Base-by-base conservation (phyloP, 306 rosid species). In the Cucumis cinereus region DNA sequence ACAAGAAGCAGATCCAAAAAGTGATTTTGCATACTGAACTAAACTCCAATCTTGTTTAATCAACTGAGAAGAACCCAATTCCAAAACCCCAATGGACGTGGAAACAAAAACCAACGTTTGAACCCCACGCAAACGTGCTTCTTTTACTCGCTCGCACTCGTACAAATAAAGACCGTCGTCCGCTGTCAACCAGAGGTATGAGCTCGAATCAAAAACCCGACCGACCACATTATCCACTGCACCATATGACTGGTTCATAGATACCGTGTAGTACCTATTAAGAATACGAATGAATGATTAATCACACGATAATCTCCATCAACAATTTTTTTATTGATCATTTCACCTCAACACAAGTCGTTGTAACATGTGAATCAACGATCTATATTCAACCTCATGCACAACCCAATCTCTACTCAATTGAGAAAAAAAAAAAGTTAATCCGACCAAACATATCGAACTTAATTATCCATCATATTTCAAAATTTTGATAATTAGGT, bases 101-200 rank as follows among this genome's bases (percentile, higher is more conserved):
- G 83, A 72, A 47, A 87, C 60, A 47, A 78, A 87, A 23, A 83
- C 82, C 50, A 87, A 40, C 16, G 91, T 83, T 7, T 73, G 83
- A 82, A 87, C 68, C 28, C 86, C 88, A 13, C 77, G 83, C 17
- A 52, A 19, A 1, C 74, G 53, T 4, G 89, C 91, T 77, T 87
- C 86, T 60, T 80, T 67, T 2, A 81, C 86, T 83, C 90, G 82
- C 3, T 83, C 85, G 7, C 90, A 84, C 10, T 81, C 78, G 10
- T 84, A 26, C 20, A 69, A 38, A 47, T 81, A 77, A 35, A 83
- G 76, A 38, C 82, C 82, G 6, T 77, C 22, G 3, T 49, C 78
- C 5, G 84, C 84, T 2, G 79, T 72, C 63, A 87, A 30, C 91
- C 91, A 87, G 6, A 85, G 74, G 52, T 79, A 80, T 1, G 83